These are phyloP conservation scores for Phytophthora idaei DNA, from an alignment of 352 stramenopile species.

Conservation along the genomic window DNA sequence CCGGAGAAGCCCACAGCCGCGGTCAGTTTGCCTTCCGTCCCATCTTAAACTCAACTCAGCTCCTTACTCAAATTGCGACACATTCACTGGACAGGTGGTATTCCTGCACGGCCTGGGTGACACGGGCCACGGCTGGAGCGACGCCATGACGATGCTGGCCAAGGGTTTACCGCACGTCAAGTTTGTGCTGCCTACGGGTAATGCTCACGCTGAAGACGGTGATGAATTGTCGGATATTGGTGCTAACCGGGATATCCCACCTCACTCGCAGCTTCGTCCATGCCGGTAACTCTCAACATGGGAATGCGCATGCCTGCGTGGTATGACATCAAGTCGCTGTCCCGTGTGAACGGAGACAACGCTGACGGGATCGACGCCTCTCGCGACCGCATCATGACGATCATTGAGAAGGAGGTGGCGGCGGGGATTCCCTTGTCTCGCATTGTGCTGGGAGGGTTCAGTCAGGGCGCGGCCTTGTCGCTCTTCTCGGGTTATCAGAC, in stretches of 20 bases:
- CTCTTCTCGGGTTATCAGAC: constrained; percentile 86
- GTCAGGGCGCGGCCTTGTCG: constrained; percentile 90
- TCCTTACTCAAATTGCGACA: not conserved
- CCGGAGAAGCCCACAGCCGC: constrained; percentile 39
- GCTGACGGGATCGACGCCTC: constrained; percentile 91
- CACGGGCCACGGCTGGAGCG: constrained; percentile 87
- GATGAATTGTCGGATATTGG: not conserved
- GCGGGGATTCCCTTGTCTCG: constrained; percentile 83
- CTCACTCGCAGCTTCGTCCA: constrained; percentile 59
- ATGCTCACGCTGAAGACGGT: too few species aligned
- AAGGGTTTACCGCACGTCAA: constrained; percentile 73
- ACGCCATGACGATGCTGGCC: constrained; percentile 59
- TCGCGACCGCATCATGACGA: constrained; percentile 57
- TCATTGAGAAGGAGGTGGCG: constrained; percentile 85
- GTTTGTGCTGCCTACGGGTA: constrained; percentile 79
- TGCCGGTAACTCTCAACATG: constrained; percentile 95
- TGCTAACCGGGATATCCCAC: constrained; percentile 6
- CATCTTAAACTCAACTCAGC: too few species aligned
- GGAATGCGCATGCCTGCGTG: constrained; percentile 94
- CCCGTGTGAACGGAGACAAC: constrained; percentile 85
- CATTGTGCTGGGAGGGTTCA: constrained; percentile 95
- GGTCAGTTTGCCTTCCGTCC: constrained; percentile 12
- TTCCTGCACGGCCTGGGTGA: constrained; percentile 94
- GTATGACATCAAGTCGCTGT: constrained; percentile 95
- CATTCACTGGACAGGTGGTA: constrained; percentile 45